Conservation (phyloP, 176 grass and related monocot genomes). For the Pontederia paniculata region DNA sequence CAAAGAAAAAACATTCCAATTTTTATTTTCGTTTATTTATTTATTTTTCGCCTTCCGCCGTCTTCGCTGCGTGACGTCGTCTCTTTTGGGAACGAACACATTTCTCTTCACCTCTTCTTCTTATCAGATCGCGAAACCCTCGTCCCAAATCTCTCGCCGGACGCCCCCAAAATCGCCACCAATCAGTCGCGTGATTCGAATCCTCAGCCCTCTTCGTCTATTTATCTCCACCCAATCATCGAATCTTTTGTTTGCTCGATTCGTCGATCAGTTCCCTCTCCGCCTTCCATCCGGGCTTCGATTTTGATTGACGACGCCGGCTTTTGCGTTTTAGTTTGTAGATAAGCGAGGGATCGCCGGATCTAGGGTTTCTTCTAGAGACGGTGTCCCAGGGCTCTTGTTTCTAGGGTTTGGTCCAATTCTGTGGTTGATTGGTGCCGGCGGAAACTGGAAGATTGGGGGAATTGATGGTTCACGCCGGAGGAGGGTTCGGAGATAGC, state of each 20-base stretch:
- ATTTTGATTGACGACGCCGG: not conserved
- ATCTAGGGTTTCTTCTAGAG: slow-evolving; percentile 38
- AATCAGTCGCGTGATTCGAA: slow-evolving; percentile 2
- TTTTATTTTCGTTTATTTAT: no score
- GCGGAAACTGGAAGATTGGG: slow-evolving; percentile 2
- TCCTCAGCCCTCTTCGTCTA: slow-evolving; percentile 6
- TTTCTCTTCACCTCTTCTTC: slow-evolving; percentile 20
- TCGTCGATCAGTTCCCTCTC: slow-evolving; percentile 14
- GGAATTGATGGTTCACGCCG: slow-evolving; percentile 49
- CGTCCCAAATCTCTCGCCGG: slow-evolving; percentile 19
- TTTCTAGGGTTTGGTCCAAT: slow-evolving; percentile 1
- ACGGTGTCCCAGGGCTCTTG: not conserved
- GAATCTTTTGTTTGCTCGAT: slow-evolving; percentile 2
- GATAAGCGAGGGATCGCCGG: slow-evolving; percentile 22
- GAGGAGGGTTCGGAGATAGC: slow-evolving; percentile 39
- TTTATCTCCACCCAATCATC: not conserved
- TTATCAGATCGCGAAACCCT: slow-evolving; percentile 28
- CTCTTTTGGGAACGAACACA: not conserved
- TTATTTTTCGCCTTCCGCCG: no score
- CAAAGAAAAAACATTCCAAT: no score
- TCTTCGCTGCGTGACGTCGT: no score
- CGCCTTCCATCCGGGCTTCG: not conserved
- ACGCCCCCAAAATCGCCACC: slow-evolving; percentile 11
- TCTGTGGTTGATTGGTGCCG: slow-evolving; percentile 1
- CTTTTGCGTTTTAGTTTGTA: slow-evolving; percentile 19